phyloP scores from a whole-genome alignment of 352 stramenopile genomes.

The Globisporangium splendens region DNA sequence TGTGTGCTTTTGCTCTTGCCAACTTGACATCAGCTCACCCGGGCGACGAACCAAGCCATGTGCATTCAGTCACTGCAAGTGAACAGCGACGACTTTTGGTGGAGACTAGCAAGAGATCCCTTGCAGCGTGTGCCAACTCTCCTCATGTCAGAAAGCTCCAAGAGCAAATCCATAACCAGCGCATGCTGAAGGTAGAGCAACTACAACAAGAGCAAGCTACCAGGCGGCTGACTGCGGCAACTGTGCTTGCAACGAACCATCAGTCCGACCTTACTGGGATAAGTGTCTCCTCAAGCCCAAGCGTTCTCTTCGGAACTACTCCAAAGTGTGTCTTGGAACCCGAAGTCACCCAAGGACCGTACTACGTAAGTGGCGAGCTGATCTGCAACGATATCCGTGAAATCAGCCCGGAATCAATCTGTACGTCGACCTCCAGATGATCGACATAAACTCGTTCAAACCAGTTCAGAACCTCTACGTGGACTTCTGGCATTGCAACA shows the following conservation, averaged over 20 bases:
- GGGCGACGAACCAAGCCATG: too few relatives aligned
- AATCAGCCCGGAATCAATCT: conserved; percentile 1
- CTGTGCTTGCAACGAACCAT: conserved; percentile 4
- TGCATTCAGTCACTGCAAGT: too few relatives aligned
- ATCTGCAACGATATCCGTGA: conserved; percentile 11
- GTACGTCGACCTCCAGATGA: conserved; percentile 9
- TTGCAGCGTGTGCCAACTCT: conserved; percentile 3
- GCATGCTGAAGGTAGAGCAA: neutral
- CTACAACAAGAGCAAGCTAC: conserved; percentile 1
- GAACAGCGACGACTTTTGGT: too few relatives aligned
- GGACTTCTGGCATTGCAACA: conserved; percentile 15
- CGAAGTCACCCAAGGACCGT: conserved; percentile 7
- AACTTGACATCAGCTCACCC: too few relatives aligned
- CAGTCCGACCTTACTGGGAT: conserved; percentile 1
- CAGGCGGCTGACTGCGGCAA: neutral
- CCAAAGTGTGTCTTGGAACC: conserved; percentile 11
- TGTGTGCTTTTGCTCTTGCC: too few relatives aligned
- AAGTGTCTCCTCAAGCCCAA: neutral
- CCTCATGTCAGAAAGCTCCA: conserved; percentile 7
- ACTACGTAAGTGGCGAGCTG: conserved; percentile 15
- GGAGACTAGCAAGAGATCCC: too few relatives aligned
- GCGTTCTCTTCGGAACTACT: conserved; percentile 4
- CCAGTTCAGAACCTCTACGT: conserved; percentile 7
- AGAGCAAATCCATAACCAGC: neutral
- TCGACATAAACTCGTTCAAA: conserved; percentile 11